A percentile compares a stretch with the other conserved stretches of the same genome.
Conservation (phyloP, 2,329 filamentous ascomycete genomes). For the Neofusicoccum ribis region DNA sequence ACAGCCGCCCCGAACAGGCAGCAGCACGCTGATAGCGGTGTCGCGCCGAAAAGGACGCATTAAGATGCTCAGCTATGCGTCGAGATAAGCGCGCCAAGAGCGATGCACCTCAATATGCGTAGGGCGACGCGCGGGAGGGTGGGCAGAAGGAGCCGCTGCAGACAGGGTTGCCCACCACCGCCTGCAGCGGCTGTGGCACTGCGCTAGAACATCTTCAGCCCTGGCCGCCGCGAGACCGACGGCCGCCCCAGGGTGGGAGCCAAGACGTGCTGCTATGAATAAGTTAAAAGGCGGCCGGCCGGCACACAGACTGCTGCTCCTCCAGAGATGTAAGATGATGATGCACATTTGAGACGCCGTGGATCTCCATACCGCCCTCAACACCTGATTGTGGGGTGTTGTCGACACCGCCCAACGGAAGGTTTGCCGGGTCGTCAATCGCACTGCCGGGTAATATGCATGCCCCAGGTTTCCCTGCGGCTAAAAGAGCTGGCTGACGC, state of each 20-base stretch:
- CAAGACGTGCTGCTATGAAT: not conserved
- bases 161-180: not conserved
- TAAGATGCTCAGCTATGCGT: slow-evolving; percentile 4
- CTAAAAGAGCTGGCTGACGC: not conserved
- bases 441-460: not conserved
- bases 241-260: not conserved
- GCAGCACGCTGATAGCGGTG: not conserved
- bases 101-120: slow-evolving; percentile 10
- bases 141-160: not conserved
- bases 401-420: not conserved
- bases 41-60: not conserved
- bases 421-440: not conserved
- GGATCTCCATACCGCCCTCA: not conserved
- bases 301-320: slow-evolving; percentile 11
- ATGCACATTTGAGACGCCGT: not conserved
- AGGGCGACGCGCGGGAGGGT: not conserved
- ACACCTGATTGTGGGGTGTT: not conserved
- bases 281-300: too few species aligned
- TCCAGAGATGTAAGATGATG: slow-evolving; percentile 4
- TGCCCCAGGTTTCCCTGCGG: not conserved
- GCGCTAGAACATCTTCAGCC: slow-evolving; percentile 15
- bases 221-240: slow-evolving; percentile 2
- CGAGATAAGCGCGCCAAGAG: slow-evolving; percentile 14
- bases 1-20: not conserved
- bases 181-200: slow-evolving; percentile 14